Evolutionary conservation across 129 eudicot species (phyloP), one percentile per base, ranked within the genome.

Genomic region (Artemisia tridentata): DNA sequence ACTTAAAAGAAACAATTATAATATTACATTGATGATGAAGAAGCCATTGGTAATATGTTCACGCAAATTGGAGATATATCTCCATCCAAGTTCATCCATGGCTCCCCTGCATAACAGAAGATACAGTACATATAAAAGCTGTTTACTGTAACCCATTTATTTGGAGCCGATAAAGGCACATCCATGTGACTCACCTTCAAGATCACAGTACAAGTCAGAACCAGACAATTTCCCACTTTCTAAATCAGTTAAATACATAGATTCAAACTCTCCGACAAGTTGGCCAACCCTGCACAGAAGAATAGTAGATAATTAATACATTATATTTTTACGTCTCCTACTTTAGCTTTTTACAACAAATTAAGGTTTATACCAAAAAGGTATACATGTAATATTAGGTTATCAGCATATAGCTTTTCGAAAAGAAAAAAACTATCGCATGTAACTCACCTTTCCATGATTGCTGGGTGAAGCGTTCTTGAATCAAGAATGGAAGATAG

Each of bases 71-170:
- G 96, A 82, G 96, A 90, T 71, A 90, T 83, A 72, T 82, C 91
- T 62, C 96, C 96, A 81, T 90, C 95, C 79, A 90, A 76, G 76
- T 90, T 90, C 96, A 90, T 90, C 96, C 96, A 90, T 68, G 85
- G 77, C 77, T 90, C 91, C 47, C 96, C 96, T 90, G 79, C 82
- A 53, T 49, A 12, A 76, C 65, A 54, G 11, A 5, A 65, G 57
- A 58, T 38, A 6, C 31, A 38, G 38, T 16, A 73, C 47, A 43
- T 45, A 61, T 50, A 41, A 11, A 17, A 69, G 41, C 58, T 57
- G 52, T 62, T 69, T 52, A 20, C 23, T 63, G 18, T 27, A 57
- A 58, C 19, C 48, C 31, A 52, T 49, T 65, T 0, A 34, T 58
- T 62, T 61, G 50, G 6, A n/a, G 50, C 13, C 50, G 52, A 38